These are phyloP conservation scores for Citrus trifoliata DNA, from an alignment of 345 rosid species.

Conservation along the genomic window DNA sequence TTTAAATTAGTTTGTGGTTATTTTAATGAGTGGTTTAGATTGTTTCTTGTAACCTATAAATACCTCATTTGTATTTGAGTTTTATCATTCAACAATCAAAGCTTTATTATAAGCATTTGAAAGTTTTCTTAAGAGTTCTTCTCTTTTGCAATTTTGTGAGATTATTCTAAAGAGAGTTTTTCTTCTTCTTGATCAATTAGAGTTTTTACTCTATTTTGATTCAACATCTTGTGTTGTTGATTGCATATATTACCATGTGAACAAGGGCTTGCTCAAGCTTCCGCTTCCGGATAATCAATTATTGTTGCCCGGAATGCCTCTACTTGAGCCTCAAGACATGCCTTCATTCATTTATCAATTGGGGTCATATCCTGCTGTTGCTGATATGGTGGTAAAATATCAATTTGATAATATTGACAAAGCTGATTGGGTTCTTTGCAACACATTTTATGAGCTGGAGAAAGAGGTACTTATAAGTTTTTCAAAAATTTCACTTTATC, in stretches of 20 bases:
- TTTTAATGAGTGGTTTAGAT: too few relatives aligned
- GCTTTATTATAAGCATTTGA: too few relatives aligned
- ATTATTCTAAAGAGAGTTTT: too few relatives aligned
- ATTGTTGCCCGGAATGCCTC: conserved; percentile 27
- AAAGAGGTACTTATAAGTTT: conserved; percentile 14
- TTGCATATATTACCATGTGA: conserved; percentile 26
- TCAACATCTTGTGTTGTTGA: conserved; percentile 32
- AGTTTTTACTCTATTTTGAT: too few relatives aligned
- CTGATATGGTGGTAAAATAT: neutral
- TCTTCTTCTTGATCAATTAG: too few relatives aligned
- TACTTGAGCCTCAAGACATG: conserved; percentile 16
- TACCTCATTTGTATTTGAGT: too few relatives aligned
- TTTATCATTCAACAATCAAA: too few relatives aligned
- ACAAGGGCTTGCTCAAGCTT: conserved; percentile 13
- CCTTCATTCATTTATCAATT: conserved; percentile 23
- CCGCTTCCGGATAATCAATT: conserved; percentile 7
- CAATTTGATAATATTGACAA: conserved; percentile 28
- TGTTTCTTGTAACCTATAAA: too few relatives aligned
- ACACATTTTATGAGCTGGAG: conserved; percentile 27
- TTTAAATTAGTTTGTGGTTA: too few relatives aligned
- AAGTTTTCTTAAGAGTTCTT: too few relatives aligned
- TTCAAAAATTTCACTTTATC: too few relatives aligned
- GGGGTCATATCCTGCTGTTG: conserved; percentile 22
- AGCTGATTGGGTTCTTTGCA: conserved; percentile 28
- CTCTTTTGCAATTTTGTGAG: too few relatives aligned